These are phyloP conservation scores for Penicillium decumbens DNA, from an alignment of 2,329 filamentous ascomycete genomes.

Conservation along the genomic window DNA sequence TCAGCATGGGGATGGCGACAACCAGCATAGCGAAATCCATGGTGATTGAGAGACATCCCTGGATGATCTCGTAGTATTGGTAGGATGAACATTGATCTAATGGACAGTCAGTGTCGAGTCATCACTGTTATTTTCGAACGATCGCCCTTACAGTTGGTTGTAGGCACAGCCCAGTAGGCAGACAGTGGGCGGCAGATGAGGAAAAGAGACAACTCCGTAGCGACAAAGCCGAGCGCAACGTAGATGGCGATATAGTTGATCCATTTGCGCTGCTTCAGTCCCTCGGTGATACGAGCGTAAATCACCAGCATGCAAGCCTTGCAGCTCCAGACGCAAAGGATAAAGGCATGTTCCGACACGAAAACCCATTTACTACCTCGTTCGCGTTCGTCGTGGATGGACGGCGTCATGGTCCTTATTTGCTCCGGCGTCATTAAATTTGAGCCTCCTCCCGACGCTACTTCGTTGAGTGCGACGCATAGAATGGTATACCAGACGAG, in stretches of 20 bases:
- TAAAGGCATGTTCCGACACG: constrained; percentile 59
- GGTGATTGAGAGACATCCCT: constrained; percentile 45
- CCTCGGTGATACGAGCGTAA: constrained; percentile 49
- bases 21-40: constrained; percentile 43
- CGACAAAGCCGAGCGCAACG: constrained; percentile 45
- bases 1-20: constrained; percentile 42
- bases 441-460: constrained; percentile 53
- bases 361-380: constrained; percentile 60
- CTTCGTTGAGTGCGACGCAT: constrained; percentile 51
- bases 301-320: constrained; percentile 54
- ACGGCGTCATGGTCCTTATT: constrained; percentile 43
- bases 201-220: constrained; percentile 49
- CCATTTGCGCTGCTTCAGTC: constrained; percentile 33
- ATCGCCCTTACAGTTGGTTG: constrained; percentile 28
- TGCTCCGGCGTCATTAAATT: constrained; percentile 56
- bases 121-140: background rate
- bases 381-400: constrained; percentile 41
- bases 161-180: constrained; percentile 51
- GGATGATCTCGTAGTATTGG: constrained; percentile 45
- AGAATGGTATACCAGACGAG: constrained; percentile 55
- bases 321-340: constrained; percentile 51
- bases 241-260: constrained; percentile 41
- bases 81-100: constrained; percentile 42
- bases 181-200: constrained; percentile 49
- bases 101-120: background rate